Evolutionary conservation across 2,329 filamentous ascomycete genomes (phyloP).

Genomic region (Fusarium neocosmosporiellum): DNA sequence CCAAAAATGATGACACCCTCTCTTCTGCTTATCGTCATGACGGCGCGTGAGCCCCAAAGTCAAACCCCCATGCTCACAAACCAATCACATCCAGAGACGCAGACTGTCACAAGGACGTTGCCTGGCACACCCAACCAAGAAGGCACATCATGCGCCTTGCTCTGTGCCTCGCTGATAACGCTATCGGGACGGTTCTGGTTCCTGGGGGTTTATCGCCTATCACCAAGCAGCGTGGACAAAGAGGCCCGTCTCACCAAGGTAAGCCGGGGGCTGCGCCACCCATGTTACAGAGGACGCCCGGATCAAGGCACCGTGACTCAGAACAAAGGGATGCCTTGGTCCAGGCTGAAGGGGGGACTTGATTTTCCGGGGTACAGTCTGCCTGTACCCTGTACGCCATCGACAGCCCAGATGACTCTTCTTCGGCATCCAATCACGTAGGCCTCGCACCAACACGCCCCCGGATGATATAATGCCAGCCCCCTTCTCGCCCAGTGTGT

Average conservation of each 20-base stretch:
- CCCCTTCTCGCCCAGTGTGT: conserved; percentile 24
- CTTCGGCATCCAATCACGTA: conserved; percentile 33
- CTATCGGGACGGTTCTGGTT: background rate
- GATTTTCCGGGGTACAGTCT: conserved; percentile 7
- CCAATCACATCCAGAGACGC: conserved; percentile 10
- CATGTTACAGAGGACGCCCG: conserved; percentile 19
- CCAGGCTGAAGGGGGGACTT: background rate
- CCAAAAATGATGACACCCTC: conserved; percentile 38
- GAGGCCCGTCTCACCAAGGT: background rate
- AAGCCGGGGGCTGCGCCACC: conserved; percentile 27
- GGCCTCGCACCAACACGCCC: conserved; percentile 30
- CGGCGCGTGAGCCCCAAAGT: conserved; percentile 12
- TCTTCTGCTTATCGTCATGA: conserved; percentile 29
- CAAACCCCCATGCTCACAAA: conserved; percentile 5
- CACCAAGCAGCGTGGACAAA: background rate
- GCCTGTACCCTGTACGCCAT: conserved; percentile 36
- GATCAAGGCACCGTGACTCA: conserved; percentile 34
- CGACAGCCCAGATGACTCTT: conserved; percentile 40
- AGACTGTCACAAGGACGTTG: conserved; percentile 29
- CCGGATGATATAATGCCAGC: conserved; percentile 38
- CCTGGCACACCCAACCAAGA: conserved; percentile 5
- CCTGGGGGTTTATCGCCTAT: conserved; percentile 21
- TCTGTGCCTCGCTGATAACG: conserved; percentile 34
- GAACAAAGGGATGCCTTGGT: conserved; percentile 15
- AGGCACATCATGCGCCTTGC: conserved; percentile 33